Evolutionary conservation across 768 basidiomycete genomes (phyloP), one percentile per base, ranked within the genome.

Genomic region (Lentinula sp.): DNA sequence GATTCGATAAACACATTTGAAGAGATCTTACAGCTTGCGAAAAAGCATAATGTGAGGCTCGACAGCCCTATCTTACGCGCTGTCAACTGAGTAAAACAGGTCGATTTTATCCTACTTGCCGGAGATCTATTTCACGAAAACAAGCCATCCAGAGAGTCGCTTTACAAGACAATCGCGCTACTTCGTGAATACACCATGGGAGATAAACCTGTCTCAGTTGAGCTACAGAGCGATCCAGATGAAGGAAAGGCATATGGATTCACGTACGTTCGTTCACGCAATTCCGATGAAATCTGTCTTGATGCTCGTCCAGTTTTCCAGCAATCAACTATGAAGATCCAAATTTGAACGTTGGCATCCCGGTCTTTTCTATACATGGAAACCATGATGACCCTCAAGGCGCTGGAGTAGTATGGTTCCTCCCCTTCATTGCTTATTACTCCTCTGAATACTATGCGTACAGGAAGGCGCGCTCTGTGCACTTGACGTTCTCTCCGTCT

Each of bases 301-400:
- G 46, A 48, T 9, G 9, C 46, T n/a, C 3, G 21, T 23, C 21
- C 66, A 98, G 95, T 15, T 99, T 98, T 69, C 97, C 97, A 11
- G 93, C 94, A 1, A 77, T 99, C 64, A 98, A 99, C 72, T 98
- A 98, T 69, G 95, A 99, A 72, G 96, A 99, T 67, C 85, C 89
- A 1, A 98, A 99, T 70, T 79, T 98, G 60, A 99, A 99, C 70
- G 82, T 99, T 55, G 86, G 85, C 3, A 93, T 97, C n/a, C 97
- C 97, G 3, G 91, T 98, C 32, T 99, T 99, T 74, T 98, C 96
- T 0, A 98, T 99, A 56, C 97, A 99, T 68, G 97, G 97, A 46
- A 99, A 99, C 69, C 97, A 99, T 73, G 97, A 99, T 69, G 97
- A 99, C 68, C 97, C 97, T 37, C 97, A 98, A 75, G 97, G 97